Conservation (phyloP, 768 basidiomycete species). For the Boletus pseudopeckii region DNA sequence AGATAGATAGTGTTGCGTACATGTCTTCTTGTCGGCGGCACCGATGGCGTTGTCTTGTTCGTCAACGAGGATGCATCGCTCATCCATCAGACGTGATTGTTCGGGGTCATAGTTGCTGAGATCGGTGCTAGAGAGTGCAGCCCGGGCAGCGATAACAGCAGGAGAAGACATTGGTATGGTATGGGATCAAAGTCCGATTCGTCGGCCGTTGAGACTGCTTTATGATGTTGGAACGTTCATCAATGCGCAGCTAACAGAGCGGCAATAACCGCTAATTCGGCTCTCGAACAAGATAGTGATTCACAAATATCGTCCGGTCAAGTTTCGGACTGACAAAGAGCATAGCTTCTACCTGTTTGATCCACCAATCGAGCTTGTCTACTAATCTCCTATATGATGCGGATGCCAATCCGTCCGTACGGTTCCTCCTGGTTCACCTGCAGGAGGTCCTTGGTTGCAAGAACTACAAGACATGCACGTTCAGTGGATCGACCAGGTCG, state of each 20-base stretch:
- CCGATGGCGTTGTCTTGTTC: slow-evolving; percentile 83
- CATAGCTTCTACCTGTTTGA: background rate
- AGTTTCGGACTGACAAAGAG: slow-evolving; percentile 8
- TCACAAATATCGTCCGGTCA: background rate
- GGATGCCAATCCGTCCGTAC: slow-evolving; percentile 52
- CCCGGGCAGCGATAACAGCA: slow-evolving; percentile 58
- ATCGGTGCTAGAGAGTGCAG: slow-evolving; percentile 70
- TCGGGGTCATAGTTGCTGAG: slow-evolving; percentile 84
- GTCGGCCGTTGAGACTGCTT: background rate
- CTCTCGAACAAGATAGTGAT: background rate
- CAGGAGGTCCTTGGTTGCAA: slow-evolving; percentile 72
- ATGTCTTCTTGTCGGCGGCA: slow-evolving; percentile 93
- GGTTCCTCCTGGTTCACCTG: slow-evolving; percentile 56
- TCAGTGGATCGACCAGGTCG: background rate
- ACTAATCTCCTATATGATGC: slow-evolving; percentile 31
- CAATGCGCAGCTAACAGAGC: background rate
- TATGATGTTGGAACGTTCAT: slow-evolving; percentile 2
- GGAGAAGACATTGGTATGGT: slow-evolving; percentile 50
- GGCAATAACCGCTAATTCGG: background rate
- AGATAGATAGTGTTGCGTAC: slow-evolving; percentile 43
- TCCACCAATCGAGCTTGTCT: background rate
- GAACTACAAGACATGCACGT: slow-evolving; percentile 42
- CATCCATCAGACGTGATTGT: slow-evolving; percentile 94
- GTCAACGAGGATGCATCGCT: slow-evolving; percentile 89
- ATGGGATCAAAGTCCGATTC: background rate